These are phyloP conservation scores for Calonectria pauciramosa DNA, from an alignment of 2,329 filamentous ascomycete species.

Conservation along the genomic window DNA sequence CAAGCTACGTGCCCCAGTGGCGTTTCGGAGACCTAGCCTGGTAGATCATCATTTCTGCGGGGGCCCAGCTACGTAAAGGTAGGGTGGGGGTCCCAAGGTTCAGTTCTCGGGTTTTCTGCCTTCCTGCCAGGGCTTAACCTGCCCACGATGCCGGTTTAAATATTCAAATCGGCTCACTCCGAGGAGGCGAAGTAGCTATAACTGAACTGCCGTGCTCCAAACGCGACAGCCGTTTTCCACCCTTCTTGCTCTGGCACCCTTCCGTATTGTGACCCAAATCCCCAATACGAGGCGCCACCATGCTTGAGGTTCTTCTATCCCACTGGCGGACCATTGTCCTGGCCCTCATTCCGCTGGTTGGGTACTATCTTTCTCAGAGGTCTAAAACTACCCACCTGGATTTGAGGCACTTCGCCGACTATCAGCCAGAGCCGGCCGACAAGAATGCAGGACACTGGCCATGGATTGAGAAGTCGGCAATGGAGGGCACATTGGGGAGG, in stretches of 20 bases:
- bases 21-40: not conserved
- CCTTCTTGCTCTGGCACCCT: not conserved
- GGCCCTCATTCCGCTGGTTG: not conserved
- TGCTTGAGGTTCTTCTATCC: not conserved
- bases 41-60: not conserved
- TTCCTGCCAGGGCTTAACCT: slow-evolving; percentile 1
- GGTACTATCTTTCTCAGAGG: not conserved
- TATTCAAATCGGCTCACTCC: not conserved
- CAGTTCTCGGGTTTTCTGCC: not conserved
- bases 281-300: not conserved
- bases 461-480: not conserved
- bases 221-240: not conserved
- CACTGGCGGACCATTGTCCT: not conserved
- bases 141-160: not conserved
- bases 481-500: not conserved
- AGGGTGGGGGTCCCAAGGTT: slow-evolving; percentile 2
- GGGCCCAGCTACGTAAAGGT: not conserved
- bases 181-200: not conserved
- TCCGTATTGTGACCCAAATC: not conserved
- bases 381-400: not conserved
- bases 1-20: not conserved
- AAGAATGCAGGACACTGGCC: not conserved
- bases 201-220: not conserved
- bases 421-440: not conserved
- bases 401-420: not conserved